Conservation (phyloP, 129 eudicot genomes). For the Artemisia tridentata region DNA sequence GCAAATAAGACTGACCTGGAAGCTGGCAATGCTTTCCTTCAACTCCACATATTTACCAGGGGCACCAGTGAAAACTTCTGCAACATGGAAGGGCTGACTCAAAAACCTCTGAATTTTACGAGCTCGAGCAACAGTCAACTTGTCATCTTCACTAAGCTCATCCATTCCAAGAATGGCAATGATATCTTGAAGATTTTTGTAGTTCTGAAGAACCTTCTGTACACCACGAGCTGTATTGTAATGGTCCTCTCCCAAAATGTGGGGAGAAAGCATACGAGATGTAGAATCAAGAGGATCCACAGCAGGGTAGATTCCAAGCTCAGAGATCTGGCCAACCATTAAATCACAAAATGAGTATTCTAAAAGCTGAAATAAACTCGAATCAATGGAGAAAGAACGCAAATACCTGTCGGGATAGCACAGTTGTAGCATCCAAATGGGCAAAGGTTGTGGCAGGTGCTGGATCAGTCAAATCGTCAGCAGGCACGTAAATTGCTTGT, state of each 20-base stretch:
- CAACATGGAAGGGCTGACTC: conserved; percentile 97
- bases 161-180: conserved; percentile 91
- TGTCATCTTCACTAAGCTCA: conserved; percentile 87
- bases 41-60: conserved; percentile 78
- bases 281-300: conserved; percentile 14
- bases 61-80: conserved; percentile 48
- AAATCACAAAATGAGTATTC: neutral
- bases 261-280: conserved; percentile 10
- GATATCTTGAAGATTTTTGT: conserved; percentile 89
- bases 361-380: too few relatives aligned
- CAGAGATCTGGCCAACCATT: neutral
- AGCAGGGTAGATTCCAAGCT: conserved; percentile 9
- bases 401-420: too few relatives aligned
- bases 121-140: conserved; percentile 85
- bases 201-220: conserved; percentile 82
- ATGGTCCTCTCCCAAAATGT: conserved; percentile 32
- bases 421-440: too few relatives aligned
- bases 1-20: conserved; percentile 53
- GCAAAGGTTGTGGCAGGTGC: too few relatives aligned
- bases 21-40: conserved; percentile 79
- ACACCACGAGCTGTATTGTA: conserved; percentile 94
- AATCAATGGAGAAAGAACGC: too few relatives aligned
- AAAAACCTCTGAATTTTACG: conserved; percentile 79
- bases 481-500: too few relatives aligned
- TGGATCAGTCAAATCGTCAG: too few relatives aligned